Evolutionary conservation across 192 early-diverging fungal genomes (phyloP).

Genomic region (Spizellomyces sp.): DNA sequence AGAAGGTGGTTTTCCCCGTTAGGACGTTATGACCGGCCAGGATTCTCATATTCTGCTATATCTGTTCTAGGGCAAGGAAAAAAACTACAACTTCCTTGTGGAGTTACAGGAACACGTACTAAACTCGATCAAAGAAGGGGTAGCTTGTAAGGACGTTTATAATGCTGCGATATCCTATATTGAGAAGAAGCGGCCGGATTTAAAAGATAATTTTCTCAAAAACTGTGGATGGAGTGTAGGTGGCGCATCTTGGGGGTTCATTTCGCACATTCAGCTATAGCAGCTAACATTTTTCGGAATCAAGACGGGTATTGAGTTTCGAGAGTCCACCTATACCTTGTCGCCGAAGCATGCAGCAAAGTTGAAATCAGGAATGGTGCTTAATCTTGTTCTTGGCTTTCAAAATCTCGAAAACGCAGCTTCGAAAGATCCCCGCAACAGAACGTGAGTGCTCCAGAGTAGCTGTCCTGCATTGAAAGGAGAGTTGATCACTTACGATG

Average conservation of each 20-base stretch:
- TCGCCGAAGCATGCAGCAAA: conserved; percentile 67
- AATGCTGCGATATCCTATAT: conserved; percentile 69
- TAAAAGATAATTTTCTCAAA: conserved; percentile 84
- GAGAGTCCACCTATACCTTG: conserved; percentile 81
- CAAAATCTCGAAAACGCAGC: conserved; percentile 79
- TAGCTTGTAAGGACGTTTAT: conserved; percentile 78
- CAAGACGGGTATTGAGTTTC: conserved; percentile 91
- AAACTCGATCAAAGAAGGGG: conserved; percentile 71
- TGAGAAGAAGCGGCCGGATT: conserved; percentile 77
- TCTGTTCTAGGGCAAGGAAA: conserved; percentile 68
- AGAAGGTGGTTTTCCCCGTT: conserved; percentile 52
- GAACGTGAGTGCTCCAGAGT: conserved; percentile 49
- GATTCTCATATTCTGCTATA: conserved; percentile 8
- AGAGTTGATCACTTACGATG: conserved; percentile 25
- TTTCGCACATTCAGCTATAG: conserved; percentile 2
- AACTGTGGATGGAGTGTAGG: conserved; percentile 81
- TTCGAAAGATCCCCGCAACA: conserved; percentile 68
- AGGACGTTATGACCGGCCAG: not conserved
- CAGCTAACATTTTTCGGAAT: conserved; percentile 17
- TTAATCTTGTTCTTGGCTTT: conserved; percentile 85
- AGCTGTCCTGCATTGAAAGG: conserved; percentile 15
- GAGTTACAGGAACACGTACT: conserved; percentile 81
- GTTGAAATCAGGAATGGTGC: conserved; percentile 79
- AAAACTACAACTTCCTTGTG: conserved; percentile 90
- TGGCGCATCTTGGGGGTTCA: not conserved